A percentile compares a stretch with the other conserved stretches of the same genome.
These are phyloP conservation scores for Microbotryum saponariae DNA, from an alignment of 1,284 basidiomycete genomes.

Conservation along the genomic window DNA sequence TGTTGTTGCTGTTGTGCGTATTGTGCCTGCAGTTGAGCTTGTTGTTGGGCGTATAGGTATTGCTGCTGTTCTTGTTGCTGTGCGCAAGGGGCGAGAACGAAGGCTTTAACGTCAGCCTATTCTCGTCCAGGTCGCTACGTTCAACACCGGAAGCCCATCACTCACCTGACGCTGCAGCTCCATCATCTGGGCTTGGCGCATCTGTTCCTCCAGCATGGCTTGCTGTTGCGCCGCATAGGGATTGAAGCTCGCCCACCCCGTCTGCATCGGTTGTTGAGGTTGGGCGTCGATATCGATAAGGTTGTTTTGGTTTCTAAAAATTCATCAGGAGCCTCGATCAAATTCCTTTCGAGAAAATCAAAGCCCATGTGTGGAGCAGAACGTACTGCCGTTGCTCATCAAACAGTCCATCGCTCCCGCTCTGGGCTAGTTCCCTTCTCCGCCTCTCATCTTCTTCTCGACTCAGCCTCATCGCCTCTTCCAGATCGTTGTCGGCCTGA, in stretches of 20 bases:
- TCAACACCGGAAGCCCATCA: not conserved
- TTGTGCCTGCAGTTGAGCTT: slow-evolving; percentile 45
- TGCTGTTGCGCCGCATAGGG: slow-evolving; percentile 48
- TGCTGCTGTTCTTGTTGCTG: slow-evolving; percentile 57
- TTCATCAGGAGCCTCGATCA: too few species aligned
- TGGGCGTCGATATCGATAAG: slow-evolving; percentile 36
- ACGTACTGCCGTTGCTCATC: slow-evolving; percentile 55
- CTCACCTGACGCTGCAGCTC: slow-evolving; percentile 37
- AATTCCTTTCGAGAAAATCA: not conserved
- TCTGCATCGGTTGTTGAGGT: slow-evolving; percentile 42
- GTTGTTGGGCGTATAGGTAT: slow-evolving; percentile 52
- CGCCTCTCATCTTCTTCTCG: slow-evolving; percentile 62
- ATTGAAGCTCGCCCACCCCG: slow-evolving; percentile 48
- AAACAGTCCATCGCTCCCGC: slow-evolving; percentile 69
- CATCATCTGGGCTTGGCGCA: slow-evolving; percentile 35
- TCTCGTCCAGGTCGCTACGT: too few species aligned
- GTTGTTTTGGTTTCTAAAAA: slow-evolving; percentile 20
- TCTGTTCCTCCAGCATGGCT: slow-evolving; percentile 46
- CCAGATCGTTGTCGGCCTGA: slow-evolving; percentile 69
- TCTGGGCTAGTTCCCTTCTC: slow-evolving; percentile 53
- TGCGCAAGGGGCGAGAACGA: slow-evolving; percentile 30
- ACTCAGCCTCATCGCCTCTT: slow-evolving; percentile 70
- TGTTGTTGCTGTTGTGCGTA: slow-evolving; percentile 40
- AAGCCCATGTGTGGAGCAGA: not conserved
- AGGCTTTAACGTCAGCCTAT: slow-evolving; percentile 28